Percentiles rank a stretch among this genome's conserved stretches.
Evolutionary conservation across 2,329 filamentous ascomycete genomes (phyloP).

Genomic region (Aureobasidium vineae): DNA sequence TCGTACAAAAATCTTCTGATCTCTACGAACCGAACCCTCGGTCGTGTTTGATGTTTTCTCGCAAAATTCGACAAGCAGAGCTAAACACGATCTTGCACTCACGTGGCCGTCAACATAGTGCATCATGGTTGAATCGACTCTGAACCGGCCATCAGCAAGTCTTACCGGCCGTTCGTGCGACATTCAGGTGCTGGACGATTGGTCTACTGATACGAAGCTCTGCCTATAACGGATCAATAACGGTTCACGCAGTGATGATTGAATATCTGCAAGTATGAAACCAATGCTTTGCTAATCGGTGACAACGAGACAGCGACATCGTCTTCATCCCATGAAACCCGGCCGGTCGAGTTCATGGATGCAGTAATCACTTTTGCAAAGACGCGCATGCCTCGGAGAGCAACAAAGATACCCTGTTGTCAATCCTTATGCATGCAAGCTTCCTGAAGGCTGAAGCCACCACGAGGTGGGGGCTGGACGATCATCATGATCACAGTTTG

Average conservation of each 20-base stretch:
- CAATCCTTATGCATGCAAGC: constrained; percentile 24
- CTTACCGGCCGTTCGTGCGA: constrained; percentile 17
- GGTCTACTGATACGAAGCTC: constrained; percentile 14
- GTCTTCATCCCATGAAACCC: neutral
- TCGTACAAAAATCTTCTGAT: constrained; percentile 18
- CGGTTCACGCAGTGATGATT: constrained; percentile 16
- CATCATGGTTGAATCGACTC: neutral
- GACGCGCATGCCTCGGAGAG: neutral
- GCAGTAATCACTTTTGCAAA: constrained; percentile 17
- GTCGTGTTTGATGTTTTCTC: constrained; percentile 6
- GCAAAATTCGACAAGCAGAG: constrained; percentile 1
- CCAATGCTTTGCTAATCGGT: neutral
- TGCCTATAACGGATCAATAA: constrained; percentile 13
- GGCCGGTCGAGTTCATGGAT: neutral
- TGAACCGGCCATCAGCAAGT: neutral
- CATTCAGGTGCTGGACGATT: constrained; percentile 19
- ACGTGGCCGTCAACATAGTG: constrained; percentile 19
- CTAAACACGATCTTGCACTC: constrained; percentile 6
- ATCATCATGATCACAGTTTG: constrained; percentile 20
- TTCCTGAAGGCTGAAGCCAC: constrained; percentile 22
- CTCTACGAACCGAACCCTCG: constrained; percentile 20
- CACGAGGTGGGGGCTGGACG: constrained; percentile 19
- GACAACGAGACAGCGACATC: neutral
- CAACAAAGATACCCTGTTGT: constrained; percentile 11
- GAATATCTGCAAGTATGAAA: neutral